Evolutionary conservation across 805 yeast genomes (phyloP).

Genomic region (Metschnikowia chrysomelidarum): DNA sequence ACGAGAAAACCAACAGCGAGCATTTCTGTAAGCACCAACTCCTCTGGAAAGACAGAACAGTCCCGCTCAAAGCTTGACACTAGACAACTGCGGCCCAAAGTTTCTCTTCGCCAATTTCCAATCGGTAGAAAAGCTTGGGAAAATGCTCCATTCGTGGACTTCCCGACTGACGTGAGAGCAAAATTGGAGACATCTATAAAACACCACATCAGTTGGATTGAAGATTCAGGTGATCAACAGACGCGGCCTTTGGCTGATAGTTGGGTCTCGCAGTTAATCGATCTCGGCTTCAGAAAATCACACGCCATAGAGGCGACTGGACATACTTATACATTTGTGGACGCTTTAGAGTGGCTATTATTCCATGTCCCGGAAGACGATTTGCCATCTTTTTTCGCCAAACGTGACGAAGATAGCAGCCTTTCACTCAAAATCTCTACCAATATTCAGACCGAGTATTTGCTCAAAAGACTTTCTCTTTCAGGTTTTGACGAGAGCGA

Average conservation of each 20-base stretch:
- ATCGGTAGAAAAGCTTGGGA: conserved; percentile 68
- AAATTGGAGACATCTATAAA: conserved; percentile 61
- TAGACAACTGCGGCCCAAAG: conserved; percentile 1
- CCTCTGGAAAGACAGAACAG: background rate
- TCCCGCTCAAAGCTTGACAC: conserved; percentile 1
- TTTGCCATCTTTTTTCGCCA: conserved; percentile 64
- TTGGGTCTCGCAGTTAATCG: conserved; percentile 12
- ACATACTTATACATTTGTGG: conserved; percentile 50
- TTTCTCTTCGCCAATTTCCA: conserved; percentile 12
- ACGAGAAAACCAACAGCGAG: conserved; percentile 45
- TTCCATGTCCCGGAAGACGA: conserved; percentile 95
- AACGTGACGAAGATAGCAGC: conserved; percentile 55
- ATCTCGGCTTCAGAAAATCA: conserved; percentile 58
- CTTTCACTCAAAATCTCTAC: conserved; percentile 56
- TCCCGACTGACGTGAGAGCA: conserved; percentile 61
- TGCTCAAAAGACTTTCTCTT: conserved; percentile 54
- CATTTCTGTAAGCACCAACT: conserved; percentile 1
- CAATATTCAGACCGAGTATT: conserved; percentile 54
- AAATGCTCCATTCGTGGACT: conserved; percentile 62
- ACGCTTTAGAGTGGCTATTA: conserved; percentile 70
- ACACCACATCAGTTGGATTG: conserved; percentile 56
- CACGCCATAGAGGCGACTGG: conserved; percentile 73
- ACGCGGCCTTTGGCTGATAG: conserved; percentile 6
- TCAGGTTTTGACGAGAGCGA: conserved; percentile 74
- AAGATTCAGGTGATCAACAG: conserved; percentile 12